Evolutionary conservation across 495 filamentous ascomycete species (phyloP).

Genomic region (Elasticomyces elasticus): DNA sequence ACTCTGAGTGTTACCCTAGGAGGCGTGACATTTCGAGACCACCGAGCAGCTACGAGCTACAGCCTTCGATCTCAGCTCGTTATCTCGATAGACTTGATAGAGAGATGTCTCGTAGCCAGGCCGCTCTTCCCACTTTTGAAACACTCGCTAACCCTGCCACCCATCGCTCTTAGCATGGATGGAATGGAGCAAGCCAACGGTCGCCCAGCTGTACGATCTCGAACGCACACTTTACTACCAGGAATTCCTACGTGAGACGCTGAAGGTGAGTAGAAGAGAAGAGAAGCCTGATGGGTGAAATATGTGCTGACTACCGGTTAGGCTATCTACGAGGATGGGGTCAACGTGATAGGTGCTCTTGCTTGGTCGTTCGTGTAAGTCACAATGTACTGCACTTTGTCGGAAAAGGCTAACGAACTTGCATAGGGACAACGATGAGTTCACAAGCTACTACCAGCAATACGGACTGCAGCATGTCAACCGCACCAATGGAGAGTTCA

Average conservation of each 20-base stretch:
- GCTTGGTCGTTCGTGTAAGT: constrained; percentile 22
- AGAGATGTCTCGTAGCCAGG: no score
- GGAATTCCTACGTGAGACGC: constrained; percentile 25
- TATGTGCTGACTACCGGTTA: no score
- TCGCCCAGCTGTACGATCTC: constrained; percentile 23
- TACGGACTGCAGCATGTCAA: constrained; percentile 11
- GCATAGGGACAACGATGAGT: constrained; percentile 8
- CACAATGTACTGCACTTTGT: not conserved
- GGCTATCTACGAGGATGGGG: constrained; percentile 23
- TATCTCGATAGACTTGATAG: no score
- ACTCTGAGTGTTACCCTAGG: no score
- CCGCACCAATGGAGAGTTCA: not conserved
- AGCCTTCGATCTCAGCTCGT: no score
- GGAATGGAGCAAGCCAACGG: constrained; percentile 18
- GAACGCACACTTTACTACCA: constrained; percentile 24
- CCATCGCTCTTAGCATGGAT: no score
- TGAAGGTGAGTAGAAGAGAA: no score
- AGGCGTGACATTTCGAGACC: no score
- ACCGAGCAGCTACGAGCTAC: no score
- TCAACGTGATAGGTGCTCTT: constrained; percentile 26
- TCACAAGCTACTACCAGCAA: constrained; percentile 2
- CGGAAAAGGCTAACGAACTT: not conserved
- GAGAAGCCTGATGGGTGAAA: no score
- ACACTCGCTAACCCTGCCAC: no score
- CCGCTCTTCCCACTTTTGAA: no score